Evolutionary conservation across 768 basidiomycete genomes (phyloP), one percentile per base, ranked within the genome.

Genomic region (Amanita molliuscula): DNA sequence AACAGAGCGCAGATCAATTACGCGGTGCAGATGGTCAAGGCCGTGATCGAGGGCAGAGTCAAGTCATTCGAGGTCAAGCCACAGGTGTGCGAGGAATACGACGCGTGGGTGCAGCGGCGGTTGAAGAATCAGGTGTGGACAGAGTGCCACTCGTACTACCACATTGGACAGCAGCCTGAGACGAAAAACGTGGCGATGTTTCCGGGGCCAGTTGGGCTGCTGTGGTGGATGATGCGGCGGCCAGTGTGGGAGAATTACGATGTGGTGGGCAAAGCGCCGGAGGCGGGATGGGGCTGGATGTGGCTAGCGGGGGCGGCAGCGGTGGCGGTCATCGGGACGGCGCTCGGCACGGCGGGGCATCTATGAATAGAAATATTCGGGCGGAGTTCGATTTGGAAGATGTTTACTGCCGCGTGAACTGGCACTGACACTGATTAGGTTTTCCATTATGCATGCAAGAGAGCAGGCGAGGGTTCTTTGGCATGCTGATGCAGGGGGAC

Each of bases 61-160:
- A 71, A 68, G 58, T 75, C 76, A 9, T 70, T 81, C 50, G 73
- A 73, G 53, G 66, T 80, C 9, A 73, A 61, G 21, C 62, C 70
- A 37, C 65, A 72, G 21, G 74, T 71, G 4, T 72, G 73, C 28
- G 68, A 71, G 42, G 55, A 61, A 47, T 81, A 81, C 61, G 78
- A 82, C 52, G 60, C 55, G 34, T 74, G 73, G 72, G 53, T 83
- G 52, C 76, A 77, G 55, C 56, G 56, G 18, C 70, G 76, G 31
- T 63, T 81, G 42, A 55, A 59, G 48, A 65, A 54, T 21, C 74
- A 76, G 33, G 77, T 79, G 45, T 80, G 75, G 72, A 68, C 69
- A 34, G 69, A 72, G 21, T 81, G 79, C 62, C 58, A 63, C 25
- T 80, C 78, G 41, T 80, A 74, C 58, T 82, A 81, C 58, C 62